Conservation (phyloP, 495 filamentous ascomycete genomes). For the Filosporella fistucella region DNA sequence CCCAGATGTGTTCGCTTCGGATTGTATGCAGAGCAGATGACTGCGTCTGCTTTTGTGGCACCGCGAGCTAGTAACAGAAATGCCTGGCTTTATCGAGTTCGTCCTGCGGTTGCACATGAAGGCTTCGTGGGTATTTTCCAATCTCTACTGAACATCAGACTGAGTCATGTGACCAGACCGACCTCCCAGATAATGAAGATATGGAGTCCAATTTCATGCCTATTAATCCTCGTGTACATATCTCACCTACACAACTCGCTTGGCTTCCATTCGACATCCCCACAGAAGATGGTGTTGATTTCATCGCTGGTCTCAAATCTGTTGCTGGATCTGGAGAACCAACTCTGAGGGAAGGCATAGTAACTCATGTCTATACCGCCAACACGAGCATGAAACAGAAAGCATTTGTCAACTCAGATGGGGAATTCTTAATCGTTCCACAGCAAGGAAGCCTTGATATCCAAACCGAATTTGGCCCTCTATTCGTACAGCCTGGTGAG, state of each 20-base stretch:
- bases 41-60: conserved; percentile 69
- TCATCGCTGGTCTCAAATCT: conserved; percentile 58
- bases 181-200: conserved; percentile 42
- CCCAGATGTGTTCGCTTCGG: conserved; percentile 66
- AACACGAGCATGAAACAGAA: conserved; percentile 59
- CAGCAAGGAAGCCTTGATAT: conserved; percentile 69
- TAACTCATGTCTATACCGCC: conserved; percentile 59
- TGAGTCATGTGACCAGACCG: conserved; percentile 36
- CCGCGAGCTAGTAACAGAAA: conserved; percentile 64
- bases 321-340: conserved; percentile 66
- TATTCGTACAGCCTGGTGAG: conserved; percentile 64
- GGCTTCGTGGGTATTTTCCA: conserved; percentile 33
- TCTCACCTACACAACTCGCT: conserved; percentile 62
- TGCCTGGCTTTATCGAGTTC: conserved; percentile 67
- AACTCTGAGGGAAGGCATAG: conserved; percentile 60
- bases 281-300: conserved; percentile 42
- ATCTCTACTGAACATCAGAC: neutral
- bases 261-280: conserved; percentile 70
- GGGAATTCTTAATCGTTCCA: conserved; percentile 67
- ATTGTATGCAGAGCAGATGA: conserved; percentile 70
- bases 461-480: conserved; percentile 61
- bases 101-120: conserved; percentile 58
- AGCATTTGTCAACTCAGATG: conserved; percentile 68
- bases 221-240: conserved; percentile 57
- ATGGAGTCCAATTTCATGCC: conserved; percentile 24